phyloP scores from a whole-genome alignment of 129 eudicot species.

The Logfia minima region DNA sequence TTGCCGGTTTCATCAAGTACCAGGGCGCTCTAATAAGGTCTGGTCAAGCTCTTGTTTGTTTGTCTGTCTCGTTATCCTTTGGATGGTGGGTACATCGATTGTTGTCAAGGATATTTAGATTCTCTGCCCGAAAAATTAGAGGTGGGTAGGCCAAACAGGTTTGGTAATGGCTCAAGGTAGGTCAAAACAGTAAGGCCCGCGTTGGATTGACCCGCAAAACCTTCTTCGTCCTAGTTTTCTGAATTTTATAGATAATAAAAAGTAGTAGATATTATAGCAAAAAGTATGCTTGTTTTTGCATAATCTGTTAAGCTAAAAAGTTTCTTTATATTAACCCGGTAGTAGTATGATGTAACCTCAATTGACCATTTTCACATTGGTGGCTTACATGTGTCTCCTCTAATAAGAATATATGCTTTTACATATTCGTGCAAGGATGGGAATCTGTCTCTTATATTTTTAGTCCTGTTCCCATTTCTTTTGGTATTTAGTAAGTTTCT shows the following conservation, averaged over 20 bases:
- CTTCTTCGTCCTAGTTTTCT: neutral
- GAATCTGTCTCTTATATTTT: constrained; percentile 1
- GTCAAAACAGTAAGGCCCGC: neutral
- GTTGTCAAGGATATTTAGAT: neutral
- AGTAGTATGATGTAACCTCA: neutral
- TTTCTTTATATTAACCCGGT: neutral
- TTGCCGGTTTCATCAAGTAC: constrained; percentile 85
- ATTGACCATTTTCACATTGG: neutral
- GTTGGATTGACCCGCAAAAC: neutral
- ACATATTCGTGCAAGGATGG: neutral
- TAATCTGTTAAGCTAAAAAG: neutral
- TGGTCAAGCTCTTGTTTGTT: constrained; percentile 11
- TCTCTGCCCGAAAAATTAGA: neutral
- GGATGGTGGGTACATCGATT: neutral
- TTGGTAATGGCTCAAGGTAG: neutral
- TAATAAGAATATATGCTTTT: constrained; percentile 3
- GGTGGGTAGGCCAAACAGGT: neutral
- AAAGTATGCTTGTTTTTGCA: neutral
- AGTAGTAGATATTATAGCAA: neutral
- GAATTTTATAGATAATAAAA: neutral
- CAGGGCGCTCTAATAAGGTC: constrained; percentile 92
- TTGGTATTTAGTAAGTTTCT: neutral
- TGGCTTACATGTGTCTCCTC: neutral
- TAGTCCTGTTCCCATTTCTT: neutral
- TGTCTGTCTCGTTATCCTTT: neutral